These are phyloP conservation scores for Castanopsis chinensis DNA, from an alignment of 306 rosid genomes.

Conservation along the genomic window DNA sequence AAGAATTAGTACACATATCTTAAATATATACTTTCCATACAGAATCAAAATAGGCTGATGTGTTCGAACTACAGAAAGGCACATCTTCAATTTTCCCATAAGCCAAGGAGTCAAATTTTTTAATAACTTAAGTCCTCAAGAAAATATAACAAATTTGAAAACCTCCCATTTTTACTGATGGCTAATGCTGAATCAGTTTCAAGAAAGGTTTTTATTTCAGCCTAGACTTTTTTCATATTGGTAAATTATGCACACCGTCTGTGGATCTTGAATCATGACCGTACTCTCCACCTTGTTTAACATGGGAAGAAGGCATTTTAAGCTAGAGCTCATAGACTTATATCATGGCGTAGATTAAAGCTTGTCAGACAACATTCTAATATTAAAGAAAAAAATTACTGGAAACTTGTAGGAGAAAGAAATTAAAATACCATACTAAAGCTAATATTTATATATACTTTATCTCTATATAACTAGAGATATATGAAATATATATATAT, in stretches of 20 bases:
- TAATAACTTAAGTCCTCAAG: not conserved
- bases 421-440: not conserved
- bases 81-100: not conserved
- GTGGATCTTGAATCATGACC: too few relatives aligned
- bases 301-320: too few relatives aligned
- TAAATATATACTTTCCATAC: conserved; percentile 17
- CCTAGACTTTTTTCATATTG: not conserved
- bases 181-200: not conserved
- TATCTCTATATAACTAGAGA: not conserved
- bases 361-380: not conserved
- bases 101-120: too few relatives aligned
- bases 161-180: not conserved
- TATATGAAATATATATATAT: not conserved
- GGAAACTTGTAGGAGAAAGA: not conserved
- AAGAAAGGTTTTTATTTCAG: not conserved
- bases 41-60: not conserved
- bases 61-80: not conserved
- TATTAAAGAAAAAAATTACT: too few relatives aligned
- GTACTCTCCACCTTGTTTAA: too few relatives aligned
- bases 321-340: not conserved
- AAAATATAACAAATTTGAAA: not conserved
- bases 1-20: conserved; percentile 13
- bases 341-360: not conserved
- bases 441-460: not conserved
- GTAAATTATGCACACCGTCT: too few relatives aligned